A percentile compares a stretch with the other conserved stretches of the same genome.
Conservation (phyloP, 768 basidiomycete genomes). For the Pulveroboletus sp. region DNA sequence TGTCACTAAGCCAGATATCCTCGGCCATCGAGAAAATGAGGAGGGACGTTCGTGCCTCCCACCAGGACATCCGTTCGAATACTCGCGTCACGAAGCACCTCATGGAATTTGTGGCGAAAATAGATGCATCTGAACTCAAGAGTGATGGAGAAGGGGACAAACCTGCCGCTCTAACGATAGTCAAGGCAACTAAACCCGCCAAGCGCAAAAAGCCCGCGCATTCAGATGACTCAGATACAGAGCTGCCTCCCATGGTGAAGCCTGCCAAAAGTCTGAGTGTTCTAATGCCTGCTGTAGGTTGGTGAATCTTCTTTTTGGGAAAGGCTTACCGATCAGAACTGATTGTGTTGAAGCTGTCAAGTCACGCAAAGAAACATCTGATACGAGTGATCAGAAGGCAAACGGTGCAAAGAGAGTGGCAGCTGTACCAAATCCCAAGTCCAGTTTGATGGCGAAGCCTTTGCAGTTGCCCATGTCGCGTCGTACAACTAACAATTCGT, state of each 20-base stretch:
- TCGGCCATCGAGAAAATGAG: conserved; percentile 40
- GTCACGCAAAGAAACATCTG: conserved; percentile 6
- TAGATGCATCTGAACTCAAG: conserved; percentile 28
- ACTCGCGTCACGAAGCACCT: conserved; percentile 33
- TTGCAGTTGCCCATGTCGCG: conserved; percentile 3
- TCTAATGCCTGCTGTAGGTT: conserved; percentile 9
- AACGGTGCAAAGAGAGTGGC: conserved; percentile 5
- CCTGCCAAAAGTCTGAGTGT: conserved; percentile 1
- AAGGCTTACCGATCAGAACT: not conserved
- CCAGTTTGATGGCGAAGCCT: not conserved
- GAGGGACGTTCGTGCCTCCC: conserved; percentile 32
- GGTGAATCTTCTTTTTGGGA: not conserved
- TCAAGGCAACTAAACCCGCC: conserved; percentile 7
- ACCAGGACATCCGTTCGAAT: conserved; percentile 40
- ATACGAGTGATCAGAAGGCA: not conserved
- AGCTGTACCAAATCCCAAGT: not conserved
- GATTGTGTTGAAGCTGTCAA: conserved; percentile 13
- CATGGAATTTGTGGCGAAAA: conserved; percentile 28
- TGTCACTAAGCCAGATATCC: conserved; percentile 39
- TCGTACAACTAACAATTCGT: conserved; percentile 18
- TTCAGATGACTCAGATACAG: conserved; percentile 24
- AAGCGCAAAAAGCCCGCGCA: conserved; percentile 26
- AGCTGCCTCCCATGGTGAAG: conserved; percentile 15
- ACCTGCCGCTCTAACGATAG: conserved; percentile 20
- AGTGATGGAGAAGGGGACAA: conserved; percentile 30